Base-by-base conservation (phyloP, 371 early-diverging fungal genomes). In the Mortierella sp. region DNA sequence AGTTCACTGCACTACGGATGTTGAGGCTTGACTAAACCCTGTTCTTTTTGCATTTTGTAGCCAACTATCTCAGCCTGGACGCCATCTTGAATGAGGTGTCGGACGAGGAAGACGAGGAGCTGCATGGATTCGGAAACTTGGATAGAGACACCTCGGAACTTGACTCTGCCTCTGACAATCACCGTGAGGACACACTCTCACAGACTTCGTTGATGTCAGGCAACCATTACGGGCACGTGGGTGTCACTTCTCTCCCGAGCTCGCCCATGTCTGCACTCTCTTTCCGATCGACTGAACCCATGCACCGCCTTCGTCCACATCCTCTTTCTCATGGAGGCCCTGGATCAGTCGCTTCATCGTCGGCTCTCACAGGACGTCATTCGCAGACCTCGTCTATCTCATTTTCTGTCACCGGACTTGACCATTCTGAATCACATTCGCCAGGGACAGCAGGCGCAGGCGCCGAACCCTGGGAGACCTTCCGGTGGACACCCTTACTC, bases 401-500 rank as follows among this genome's bases (percentile, higher is more conserved):
- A 11, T 70, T 70, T 34, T 70, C 78, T 9, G 24, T 76, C 19
- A n/a, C 66, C 14, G 78, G 65, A 44, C 34, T 70, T 37, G 57
- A 69, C 26, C 70, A 60, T 8, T 60, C 70, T 2, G 78, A 70
- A 1, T 53, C 66, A 1, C 47, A 64, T 19, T 64, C 76, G 19
- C 70, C 58, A 42, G 61, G 62, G 28, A 58, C 43, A n/a, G n/a
- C n/a, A 17, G 66, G 70, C 42, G 57, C 66, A 19, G 78, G 78
- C 57, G 70, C 66, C 8, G 85, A 86, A 52, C 83, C 88, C 19
- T 86, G 86, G 84, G 91, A 93, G 60, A 86, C 91, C 23, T 89
- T 94, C 50, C 80, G 85, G 64, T 94, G 93, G 94, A 89, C 90
- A 3, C 86, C 87, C 2, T 72, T 94, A 23, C 63, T 81, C 4